These are phyloP conservation scores for Ophiostoma perfectum DNA, from an alignment of 2,329 filamentous ascomycete genomes.

Conservation along the genomic window DNA sequence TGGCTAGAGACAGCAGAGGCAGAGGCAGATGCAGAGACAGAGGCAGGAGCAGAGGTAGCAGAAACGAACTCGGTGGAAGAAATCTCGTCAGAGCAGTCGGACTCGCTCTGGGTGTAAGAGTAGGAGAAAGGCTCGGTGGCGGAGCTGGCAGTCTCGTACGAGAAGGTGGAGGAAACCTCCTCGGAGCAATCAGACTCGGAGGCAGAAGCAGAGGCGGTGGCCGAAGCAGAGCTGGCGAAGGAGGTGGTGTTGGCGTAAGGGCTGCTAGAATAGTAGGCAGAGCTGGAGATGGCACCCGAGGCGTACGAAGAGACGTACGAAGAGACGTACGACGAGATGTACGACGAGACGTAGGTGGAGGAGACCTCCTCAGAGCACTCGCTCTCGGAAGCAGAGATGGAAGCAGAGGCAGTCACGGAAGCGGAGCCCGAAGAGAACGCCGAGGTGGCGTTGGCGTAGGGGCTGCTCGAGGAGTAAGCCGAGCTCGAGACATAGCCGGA, in stretches of 20 bases:
- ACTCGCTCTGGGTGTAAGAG: constrained; percentile 5
- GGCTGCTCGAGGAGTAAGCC: not conserved
- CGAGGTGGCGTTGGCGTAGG: constrained; percentile 10
- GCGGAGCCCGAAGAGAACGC: not conserved
- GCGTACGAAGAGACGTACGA: constrained; percentile 3
- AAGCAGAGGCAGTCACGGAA: not conserved
- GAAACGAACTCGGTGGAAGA: constrained; percentile 1
- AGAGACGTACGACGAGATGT: not conserved
- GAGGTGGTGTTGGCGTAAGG: constrained; percentile 1
- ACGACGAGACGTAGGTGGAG: too few relatives aligned
- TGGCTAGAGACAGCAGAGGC: not conserved
- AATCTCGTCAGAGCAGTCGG: constrained; percentile 1
- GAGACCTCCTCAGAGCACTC: constrained; percentile 1
- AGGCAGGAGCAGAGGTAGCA: constrained; percentile 5
- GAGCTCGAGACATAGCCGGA: not conserved
- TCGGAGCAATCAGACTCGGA: not conserved
- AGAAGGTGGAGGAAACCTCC: not conserved
- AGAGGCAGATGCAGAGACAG: not conserved
- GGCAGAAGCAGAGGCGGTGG: not conserved
- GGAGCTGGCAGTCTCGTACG: constrained; percentile 8
- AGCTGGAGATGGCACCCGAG: constrained; percentile 1
- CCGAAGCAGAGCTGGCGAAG: not conserved
- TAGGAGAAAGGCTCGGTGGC: constrained; percentile 1
- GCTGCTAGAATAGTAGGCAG: not conserved
- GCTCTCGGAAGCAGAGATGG: not conserved